These are phyloP conservation scores for Sclerospora graminicola DNA, from an alignment of 352 stramenopile genomes.

Conservation along the genomic window DNA sequence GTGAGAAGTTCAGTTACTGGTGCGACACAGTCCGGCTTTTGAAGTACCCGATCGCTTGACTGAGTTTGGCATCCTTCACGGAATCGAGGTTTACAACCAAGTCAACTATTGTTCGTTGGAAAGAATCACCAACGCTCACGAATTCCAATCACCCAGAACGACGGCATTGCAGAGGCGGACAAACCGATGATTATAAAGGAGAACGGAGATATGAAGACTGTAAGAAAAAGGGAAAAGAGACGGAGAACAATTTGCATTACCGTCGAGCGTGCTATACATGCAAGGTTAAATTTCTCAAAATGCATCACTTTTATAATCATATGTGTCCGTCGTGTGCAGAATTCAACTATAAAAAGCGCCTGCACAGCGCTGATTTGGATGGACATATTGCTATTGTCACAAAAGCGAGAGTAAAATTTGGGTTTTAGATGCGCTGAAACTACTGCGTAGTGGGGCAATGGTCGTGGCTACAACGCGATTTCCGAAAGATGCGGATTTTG, in stretches of 20 bases:
- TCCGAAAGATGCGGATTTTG: constrained; percentile 83
- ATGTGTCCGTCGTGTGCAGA: constrained; percentile 88
- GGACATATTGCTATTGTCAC: constrained; percentile 87
- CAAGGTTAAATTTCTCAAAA: constrained; percentile 51
- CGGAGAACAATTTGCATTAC: constrained; percentile 60
- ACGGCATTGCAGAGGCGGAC: constrained; percentile 24
- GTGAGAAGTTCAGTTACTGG: no score
- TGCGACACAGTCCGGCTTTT: no score
- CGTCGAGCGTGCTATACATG: constrained; percentile 91
- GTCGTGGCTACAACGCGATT: constrained; percentile 92
- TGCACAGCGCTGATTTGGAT: constrained; percentile 76
- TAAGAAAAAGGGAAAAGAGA: constrained; percentile 27
- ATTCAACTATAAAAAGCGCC: constrained; percentile 90
- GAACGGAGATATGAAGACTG: constrained; percentile 27
- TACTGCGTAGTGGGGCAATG: constrained; percentile 75
- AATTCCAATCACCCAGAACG: no score
- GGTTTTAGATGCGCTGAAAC: constrained; percentile 89
- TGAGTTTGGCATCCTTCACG: no score
- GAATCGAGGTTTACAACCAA: no score
- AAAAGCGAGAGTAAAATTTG: constrained; percentile 93
- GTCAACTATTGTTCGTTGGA: no score
- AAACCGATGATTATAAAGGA: neutral
- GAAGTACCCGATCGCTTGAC: no score
- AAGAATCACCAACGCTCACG: no score
- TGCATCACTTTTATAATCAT: constrained; percentile 93